phyloP scores from a whole-genome alignment of 2,329 filamentous ascomycete species.

The Beauveria bassiana region DNA sequence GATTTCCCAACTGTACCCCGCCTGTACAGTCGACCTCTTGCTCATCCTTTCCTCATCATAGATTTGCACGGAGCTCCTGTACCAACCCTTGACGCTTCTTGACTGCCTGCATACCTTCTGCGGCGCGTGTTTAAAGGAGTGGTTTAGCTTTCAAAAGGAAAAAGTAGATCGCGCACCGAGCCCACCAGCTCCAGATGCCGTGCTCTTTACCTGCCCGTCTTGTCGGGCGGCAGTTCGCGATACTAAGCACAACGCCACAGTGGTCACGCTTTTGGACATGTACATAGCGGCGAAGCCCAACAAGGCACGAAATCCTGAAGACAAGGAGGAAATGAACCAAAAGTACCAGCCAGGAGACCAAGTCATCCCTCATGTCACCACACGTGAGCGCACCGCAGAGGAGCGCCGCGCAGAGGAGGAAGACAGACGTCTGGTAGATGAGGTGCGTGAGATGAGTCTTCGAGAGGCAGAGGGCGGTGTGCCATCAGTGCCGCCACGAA shows the following conservation, averaged over 20 bases:
- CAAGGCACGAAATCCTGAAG: conserved; percentile 58
- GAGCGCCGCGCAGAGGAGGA: conserved; percentile 53
- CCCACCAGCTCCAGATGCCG: conserved; percentile 38
- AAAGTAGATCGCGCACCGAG: conserved; percentile 44
- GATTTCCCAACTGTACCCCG: conserved; percentile 27
- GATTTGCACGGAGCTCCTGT: conserved; percentile 96
- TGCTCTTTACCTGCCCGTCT: conserved; percentile 78
- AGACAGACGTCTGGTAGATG: conserved; percentile 61
- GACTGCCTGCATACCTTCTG: conserved; percentile 96
- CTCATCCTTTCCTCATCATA: conserved; percentile 29
- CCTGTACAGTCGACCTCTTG: not conserved
- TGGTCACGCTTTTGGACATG: conserved; percentile 85
- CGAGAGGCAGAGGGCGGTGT: conserved; percentile 53
- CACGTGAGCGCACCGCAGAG: conserved; percentile 41
- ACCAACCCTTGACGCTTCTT: conserved; percentile 82
- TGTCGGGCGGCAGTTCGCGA: conserved; percentile 82
- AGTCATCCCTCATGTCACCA: conserved; percentile 59
- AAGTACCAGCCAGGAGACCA: conserved; percentile 78
- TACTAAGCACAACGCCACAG: conserved; percentile 83
- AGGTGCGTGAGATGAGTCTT: conserved; percentile 67
- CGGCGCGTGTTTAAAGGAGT: conserved; percentile 89
- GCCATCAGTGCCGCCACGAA: conserved; percentile 16
- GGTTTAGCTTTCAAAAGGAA: conserved; percentile 77
- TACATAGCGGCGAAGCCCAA: conserved; percentile 73
- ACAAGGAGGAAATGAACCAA: conserved; percentile 67